Evolutionary conservation across 2,329 filamentous ascomycete species (phyloP), one percentile per base, ranked within the genome.

Genomic region (Anisogramma anomala): DNA sequence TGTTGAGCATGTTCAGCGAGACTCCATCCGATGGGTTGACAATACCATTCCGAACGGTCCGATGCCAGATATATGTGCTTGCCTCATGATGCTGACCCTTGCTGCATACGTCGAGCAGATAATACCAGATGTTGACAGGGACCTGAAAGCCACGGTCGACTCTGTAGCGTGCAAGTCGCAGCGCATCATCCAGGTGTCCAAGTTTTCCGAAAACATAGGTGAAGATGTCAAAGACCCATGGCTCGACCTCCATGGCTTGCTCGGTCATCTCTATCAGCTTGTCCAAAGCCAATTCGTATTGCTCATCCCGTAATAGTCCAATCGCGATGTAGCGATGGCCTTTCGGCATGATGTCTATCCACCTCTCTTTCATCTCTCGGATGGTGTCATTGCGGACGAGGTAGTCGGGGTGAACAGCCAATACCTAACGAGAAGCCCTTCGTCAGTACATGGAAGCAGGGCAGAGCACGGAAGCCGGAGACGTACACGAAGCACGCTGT

Each of bases 341-440:
- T 6, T 71, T 66, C 9, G 68, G 71, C 31, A 69, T 75, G 7
- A 84, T 62, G 7, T 66, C 63, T 39, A 82, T 71, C 83, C 86
- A 94, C 48, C 76, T 70, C 42, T 76, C 68, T 52, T 76, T 75
- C 82, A 91, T 86, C 42, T 80, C 78, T 41, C 74, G 64, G 28
- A 95, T 64, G 3, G 94, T 69, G 26, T 79, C 69, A 39, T 74
- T 72, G 26, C 87, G 78, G 18, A 91, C 64, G 5, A 86, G 50
- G 52, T 93, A 89, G 59, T 96, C 84, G 0, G 89, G 85, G 56
- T 96, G 91, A 7, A 91, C 74, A 0, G 84, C 76, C 18, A 95
- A 67, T 4, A 74, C 80, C 68, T 82, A 22, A 5, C 42, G 42
- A 45, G 48, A n/a, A 17, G 49, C 27, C 33, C 19, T 13, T 17